Base-by-base conservation (phyloP, 257 asterid species). In the Ballota nigra region DNA sequence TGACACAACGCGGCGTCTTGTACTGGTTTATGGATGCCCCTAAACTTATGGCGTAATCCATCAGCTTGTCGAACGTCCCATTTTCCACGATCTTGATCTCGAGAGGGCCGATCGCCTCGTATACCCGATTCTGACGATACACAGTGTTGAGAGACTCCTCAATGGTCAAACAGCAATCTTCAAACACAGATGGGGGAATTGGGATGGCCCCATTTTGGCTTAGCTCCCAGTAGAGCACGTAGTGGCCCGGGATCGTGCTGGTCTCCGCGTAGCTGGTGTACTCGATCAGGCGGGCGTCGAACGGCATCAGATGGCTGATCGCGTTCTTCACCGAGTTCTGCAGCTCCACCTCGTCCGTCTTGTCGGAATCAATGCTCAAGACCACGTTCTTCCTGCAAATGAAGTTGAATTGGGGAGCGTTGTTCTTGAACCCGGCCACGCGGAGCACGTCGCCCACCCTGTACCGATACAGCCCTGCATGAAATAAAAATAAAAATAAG, bases 21-120 rank as follows among this genome's bases (percentile, higher is more conserved):
- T 92, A 92, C 90, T 92, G 96, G 16, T 92, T 92, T 7, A 92
- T 90, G 6, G 97, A 90, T 2, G 98, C 97, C 18, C 98, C 98
- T 18, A 84, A 68, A 75, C 91, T 87, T 18, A 93, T 88, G 4
- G 98, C 96, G 63, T 87, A 89, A 69, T 93, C 98, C 98, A 93
- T 93, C 1, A 93, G 86, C 88, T 90, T 93, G 34, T 93, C 98
- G 70, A 93, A 93, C 0, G 97, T 88, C 1, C 98, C 97, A 0
- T 6, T 26, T 11, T 91, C 91, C 53, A 93, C 96, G 45, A 89
- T 81, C 82, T 85, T 87, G 87, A 93, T 88, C 82, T 93, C 98
- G 2, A 93, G 85, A 0, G 98, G 87, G 0, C 98, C 98, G n/a
- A 93, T 84, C 0, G 96, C 88, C 6, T 89, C 96, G 0, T 85